A percentile compares a stretch with the other conserved stretches of the same genome.
phyloP scores from a whole-genome alignment of 2,329 filamentous ascomycete species.

The Pseudogymnoascus sp. region DNA sequence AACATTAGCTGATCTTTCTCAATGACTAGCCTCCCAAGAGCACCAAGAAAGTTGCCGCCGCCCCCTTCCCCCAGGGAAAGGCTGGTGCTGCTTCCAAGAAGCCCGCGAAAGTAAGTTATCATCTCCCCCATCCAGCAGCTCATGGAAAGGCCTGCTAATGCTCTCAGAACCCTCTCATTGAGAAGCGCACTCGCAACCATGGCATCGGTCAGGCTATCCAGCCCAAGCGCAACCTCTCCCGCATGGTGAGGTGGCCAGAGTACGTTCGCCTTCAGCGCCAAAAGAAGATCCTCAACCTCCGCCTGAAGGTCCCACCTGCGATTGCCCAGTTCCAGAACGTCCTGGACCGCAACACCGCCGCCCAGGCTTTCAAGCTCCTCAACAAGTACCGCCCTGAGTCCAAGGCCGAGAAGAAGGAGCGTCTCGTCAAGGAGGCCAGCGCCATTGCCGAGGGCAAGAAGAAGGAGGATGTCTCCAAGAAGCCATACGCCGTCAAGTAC shows the following conservation, averaged over 20 bases:
- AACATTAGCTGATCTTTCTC: conserved; percentile 47
- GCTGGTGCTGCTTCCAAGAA: conserved; percentile 78
- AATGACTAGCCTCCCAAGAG: conserved; percentile 75
- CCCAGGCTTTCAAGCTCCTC: conserved; percentile 96
- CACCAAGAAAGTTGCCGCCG: conserved; percentile 96
- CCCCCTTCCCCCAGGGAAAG: conserved; percentile 93
- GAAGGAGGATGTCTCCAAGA: conserved; percentile 99
- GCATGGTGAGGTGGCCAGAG: conserved; percentile 99
- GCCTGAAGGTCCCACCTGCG: conserved; percentile 95
- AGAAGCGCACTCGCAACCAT: conserved; percentile 96
- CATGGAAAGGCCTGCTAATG: conserved; percentile 1
- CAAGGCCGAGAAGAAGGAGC: conserved; percentile 99
- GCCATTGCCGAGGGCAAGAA: conserved; percentile 99
- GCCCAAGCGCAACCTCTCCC: conserved; percentile 87
- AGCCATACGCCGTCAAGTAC: conserved; percentile 99
- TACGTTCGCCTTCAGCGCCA: conserved; percentile 88
- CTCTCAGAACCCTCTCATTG: conserved; percentile 89
- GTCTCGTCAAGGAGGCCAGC: conserved; percentile 94
- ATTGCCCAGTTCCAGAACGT: conserved; percentile 97
- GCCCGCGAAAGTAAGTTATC: conserved; percentile 76
- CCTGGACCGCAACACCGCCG: conserved; percentile 92
- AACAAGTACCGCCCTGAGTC: conserved; percentile 99
- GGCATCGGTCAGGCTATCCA: conserved; percentile 99
- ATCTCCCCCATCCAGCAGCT: conserved; percentile 12
- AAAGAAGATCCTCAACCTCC: conserved; percentile 93